Base-by-base conservation (phyloP, 306 rosid genomes). In the Corylus heterophylla region DNA sequence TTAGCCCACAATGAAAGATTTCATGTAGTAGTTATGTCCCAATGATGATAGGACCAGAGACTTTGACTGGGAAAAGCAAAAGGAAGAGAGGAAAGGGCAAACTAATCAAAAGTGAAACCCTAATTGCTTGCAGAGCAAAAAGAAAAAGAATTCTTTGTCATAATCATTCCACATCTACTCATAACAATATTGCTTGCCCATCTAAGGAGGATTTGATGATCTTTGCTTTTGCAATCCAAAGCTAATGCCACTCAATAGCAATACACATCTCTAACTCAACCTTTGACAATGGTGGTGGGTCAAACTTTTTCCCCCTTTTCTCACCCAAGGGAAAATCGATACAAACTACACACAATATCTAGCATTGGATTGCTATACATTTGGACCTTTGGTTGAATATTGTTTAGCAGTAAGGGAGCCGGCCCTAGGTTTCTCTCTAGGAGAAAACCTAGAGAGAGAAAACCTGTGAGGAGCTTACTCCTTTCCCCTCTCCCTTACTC, bases 1-100 rank as follows among this genome's bases (percentile, higher is more conserved):
- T 78, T 78, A 74, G 75, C 39, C 75, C 71, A 75, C 81, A 82
- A 89, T 80, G 82, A 89, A 71, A 81, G 85, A 39, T 83, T 79
- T 79, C 78, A 74, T 79, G 88, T 77, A 76, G 90, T 80, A 78
- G 91, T 88, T 78, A 86, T 88, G 87, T 87, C 17, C 84, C 87
- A 86, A 88, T 90, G 87, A 90, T 90, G 93, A 80, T 76, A 74
- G 80, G 79, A 74, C 73, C 45, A 48, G n/a, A 35, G 83, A 68
- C 74, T 82, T 87, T 89, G 93, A 89, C 93, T 52, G 73, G 45
- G 81, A 9, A 27, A 54, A 79, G 84, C 66, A 82, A 48, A 76
- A 76, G 44, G 31, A 49, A 14, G 25, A 39, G 17, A 55, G 31
- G 58, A 83, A 71, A 82, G 58, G 78, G 48, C 64, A 79, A 44